These are phyloP conservation scores for Ustilago lituana DNA, from an alignment of 1,284 basidiomycete species.

Conservation along the genomic window DNA sequence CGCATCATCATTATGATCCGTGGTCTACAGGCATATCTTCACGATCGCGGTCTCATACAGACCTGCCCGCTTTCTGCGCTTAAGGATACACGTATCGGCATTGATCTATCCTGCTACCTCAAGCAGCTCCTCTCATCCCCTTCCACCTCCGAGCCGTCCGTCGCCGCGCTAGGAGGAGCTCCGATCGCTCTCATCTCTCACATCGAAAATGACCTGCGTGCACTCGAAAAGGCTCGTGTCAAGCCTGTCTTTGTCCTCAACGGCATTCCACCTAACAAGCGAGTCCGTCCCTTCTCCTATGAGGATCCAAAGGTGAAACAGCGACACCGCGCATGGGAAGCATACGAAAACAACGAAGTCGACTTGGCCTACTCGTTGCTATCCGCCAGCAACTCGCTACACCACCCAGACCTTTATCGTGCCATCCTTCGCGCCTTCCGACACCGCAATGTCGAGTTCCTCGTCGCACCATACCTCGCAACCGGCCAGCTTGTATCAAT, in stretches of 20 bases:
- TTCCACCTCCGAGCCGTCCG: constrained; percentile 81
- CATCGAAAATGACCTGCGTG: constrained; percentile 89
- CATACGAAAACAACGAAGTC: constrained; percentile 70
- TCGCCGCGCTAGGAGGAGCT: constrained; percentile 91
- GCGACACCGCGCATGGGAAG: constrained; percentile 61
- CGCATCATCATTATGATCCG: constrained; percentile 38
- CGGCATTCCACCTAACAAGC: constrained; percentile 70
- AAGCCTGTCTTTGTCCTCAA: constrained; percentile 98
- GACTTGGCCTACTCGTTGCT: constrained; percentile 85
- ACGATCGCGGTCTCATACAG: constrained; percentile 86
- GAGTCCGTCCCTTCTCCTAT: constrained; percentile 56
- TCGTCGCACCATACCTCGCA: constrained; percentile 92
- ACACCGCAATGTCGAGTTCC: constrained; percentile 93
- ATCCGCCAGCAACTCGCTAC: constrained; percentile 75
- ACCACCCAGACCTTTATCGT: constrained; percentile 81
- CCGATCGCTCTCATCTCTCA: constrained; percentile 75
- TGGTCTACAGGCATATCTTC: constrained; percentile 68
- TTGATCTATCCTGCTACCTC: constrained; percentile 93
- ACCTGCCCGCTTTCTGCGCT: constrained; percentile 83
- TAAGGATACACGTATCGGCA: constrained; percentile 91
- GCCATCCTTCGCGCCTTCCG: constrained; percentile 91
- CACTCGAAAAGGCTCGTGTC: constrained; percentile 88
- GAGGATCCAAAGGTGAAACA: constrained; percentile 61
- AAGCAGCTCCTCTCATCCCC: constrained; percentile 80
- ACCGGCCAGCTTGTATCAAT: constrained; percentile 94